Evolutionary conservation across 495 filamentous ascomycete species (phyloP).

Genomic region (Pseudomonodictys pantanalensis): DNA sequence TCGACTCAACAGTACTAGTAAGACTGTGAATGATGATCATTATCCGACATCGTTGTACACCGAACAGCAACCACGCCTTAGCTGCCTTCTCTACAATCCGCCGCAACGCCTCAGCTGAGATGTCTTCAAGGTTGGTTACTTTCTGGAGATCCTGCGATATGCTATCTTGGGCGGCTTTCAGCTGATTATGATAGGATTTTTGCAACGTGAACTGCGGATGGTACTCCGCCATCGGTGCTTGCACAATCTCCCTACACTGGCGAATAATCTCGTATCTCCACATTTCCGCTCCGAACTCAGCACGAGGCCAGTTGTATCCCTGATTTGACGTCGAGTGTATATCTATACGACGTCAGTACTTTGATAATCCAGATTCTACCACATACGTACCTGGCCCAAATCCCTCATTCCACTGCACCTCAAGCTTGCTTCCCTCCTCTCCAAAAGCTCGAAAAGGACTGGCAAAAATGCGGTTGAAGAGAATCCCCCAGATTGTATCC

Average conservation of each 20-base stretch:
- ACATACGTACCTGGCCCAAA: conserved; percentile 11
- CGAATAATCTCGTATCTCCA: conserved; percentile 15
- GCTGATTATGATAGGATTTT: not conserved
- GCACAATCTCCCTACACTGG: conserved; percentile 4
- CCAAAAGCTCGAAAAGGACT: conserved; percentile 26
- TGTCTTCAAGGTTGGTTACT: conserved; percentile 4
- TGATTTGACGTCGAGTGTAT: too few relatives aligned
- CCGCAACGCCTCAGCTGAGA: not conserved
- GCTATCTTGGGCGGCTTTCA: not conserved
- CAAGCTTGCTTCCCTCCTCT: conserved; percentile 2
- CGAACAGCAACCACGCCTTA: conserved; percentile 18
- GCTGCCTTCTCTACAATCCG: conserved; percentile 6
- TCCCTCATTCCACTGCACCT: conserved; percentile 20
- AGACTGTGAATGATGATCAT: conserved; percentile 9
- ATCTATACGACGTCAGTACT: too few relatives aligned
- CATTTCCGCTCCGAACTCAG: conserved; percentile 4
- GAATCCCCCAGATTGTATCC: conserved; percentile 19
- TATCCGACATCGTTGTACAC: conserved; percentile 16
- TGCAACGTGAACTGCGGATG: conserved; percentile 2
- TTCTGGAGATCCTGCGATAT: not conserved
- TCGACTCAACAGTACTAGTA: not conserved
- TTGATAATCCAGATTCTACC: not conserved
- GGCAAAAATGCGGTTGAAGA: conserved; percentile 17
- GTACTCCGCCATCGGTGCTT: not conserved
- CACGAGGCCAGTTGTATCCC: conserved; percentile 6